phyloP scores from a whole-genome alignment of 768 basidiomycete genomes.

The Lyophyllum semitale region DNA sequence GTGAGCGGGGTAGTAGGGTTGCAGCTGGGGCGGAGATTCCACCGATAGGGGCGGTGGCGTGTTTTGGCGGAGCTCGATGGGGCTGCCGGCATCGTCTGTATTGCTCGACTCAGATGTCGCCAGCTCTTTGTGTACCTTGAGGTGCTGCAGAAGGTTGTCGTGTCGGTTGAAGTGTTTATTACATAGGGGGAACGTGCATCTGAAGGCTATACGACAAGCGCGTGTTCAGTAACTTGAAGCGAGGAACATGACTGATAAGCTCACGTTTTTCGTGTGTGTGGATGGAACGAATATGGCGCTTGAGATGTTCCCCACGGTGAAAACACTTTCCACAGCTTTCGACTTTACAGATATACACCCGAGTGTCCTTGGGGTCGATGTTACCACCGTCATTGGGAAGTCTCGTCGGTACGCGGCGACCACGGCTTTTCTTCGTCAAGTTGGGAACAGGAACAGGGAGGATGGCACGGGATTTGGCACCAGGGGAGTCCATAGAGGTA shows the following conservation, averaged over 20 bases:
- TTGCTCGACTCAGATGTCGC: constrained; percentile 13
- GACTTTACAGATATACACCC: constrained; percentile 63
- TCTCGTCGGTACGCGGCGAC: constrained; percentile 71
- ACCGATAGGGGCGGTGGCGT: constrained; percentile 13
- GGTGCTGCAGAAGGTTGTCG: constrained; percentile 80
- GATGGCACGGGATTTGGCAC: constrained; percentile 52
- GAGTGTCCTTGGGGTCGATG: constrained; percentile 20
- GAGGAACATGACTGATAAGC: constrained; percentile 29
- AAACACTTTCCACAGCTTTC: constrained; percentile 75
- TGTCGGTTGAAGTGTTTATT: constrained; percentile 77
- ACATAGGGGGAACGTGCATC: constrained; percentile 68
- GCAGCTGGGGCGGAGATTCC: constrained; percentile 9
- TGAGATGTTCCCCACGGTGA: constrained; percentile 73
- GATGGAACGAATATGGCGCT: constrained; percentile 73
- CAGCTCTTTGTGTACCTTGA: constrained; percentile 63
- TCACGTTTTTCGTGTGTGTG: constrained; percentile 79
- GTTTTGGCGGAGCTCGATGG: constrained; percentile 9
- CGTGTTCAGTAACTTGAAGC: constrained; percentile 15
- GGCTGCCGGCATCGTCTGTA: constrained; percentile 14
- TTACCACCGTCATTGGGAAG: constrained; percentile 12
- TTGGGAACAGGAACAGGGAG: constrained; percentile 75
- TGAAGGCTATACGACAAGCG: constrained; percentile 53
- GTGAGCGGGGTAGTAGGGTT: constrained; percentile 10
- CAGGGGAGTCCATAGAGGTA: constrained; percentile 33
- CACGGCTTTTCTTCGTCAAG: constrained; percentile 79